Base-by-base conservation (phyloP, 169 alveolate species). In the Neospora caninum region DNA sequence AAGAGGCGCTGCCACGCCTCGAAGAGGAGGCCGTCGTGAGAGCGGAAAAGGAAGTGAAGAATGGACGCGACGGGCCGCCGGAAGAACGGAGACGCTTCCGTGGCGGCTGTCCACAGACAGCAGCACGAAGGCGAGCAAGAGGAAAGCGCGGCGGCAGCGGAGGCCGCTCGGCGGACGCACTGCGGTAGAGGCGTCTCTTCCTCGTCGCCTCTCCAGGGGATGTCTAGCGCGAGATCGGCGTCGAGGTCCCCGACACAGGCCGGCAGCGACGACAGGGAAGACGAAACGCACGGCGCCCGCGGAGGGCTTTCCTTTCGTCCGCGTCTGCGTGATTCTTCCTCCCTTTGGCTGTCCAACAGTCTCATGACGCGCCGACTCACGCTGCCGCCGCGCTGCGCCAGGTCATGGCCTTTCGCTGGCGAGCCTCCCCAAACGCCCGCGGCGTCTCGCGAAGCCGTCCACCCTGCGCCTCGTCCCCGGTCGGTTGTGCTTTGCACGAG, bases 81-180 rank as follows among this genome's bases (percentile, higher is more conserved):
- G 27, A 73, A 36, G 27, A 73, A 16, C 39, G 84, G 84, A 73
- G 84, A 73, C 20, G n/a, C 84, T n/a, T 31, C 84, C 18, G 42
- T n/a, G 10, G 84, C 84, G 16, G 84, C 84, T n/a, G 84, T 43
- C 39, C 45, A 31, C 84, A 73, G 43, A n/a, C 84, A 73, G 84
- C 84, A 73, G 84, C 84, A 73, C 0, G 73, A 16, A 22, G 73
- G 20, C 16, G 73, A 64, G 34, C 34, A 7, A 16, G 73, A 16
- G 4, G 73, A 64, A 16, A 64, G 20, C 4, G 73, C 4, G 34
- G n/a, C 25, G 73, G n/a, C n/a, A 1, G 16, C 16, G 73, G 73
- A 64, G 34, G 73, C 73, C 73, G 7, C 31, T 9, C 73, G 73
- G 73, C 73, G n/a, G 20, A 7, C 20, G 73, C 31, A 13, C 20